These are phyloP conservation scores for Coemansia sp. DNA, from an alignment of 192 early-diverging fungal genomes.

Conservation along the genomic window DNA sequence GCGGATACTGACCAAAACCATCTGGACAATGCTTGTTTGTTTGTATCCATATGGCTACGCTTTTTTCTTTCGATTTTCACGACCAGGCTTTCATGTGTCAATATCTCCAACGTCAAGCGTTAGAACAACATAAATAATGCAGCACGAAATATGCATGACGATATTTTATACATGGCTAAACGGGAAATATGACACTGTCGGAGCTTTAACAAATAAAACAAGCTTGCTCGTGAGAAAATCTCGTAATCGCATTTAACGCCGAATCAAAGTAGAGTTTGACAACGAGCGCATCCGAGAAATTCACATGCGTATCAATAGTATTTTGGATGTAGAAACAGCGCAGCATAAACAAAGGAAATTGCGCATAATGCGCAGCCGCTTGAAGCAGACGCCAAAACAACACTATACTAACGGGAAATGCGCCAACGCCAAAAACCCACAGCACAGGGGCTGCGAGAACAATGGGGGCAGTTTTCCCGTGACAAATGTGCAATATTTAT, in stretches of 20 bases:
- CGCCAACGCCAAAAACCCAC: slow-evolving; percentile 15
- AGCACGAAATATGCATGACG: too few relatives aligned
- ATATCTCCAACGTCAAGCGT: too few relatives aligned
- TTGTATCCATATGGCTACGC: neutral
- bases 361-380: slow-evolving; percentile 1
- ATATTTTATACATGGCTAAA: too few relatives aligned
- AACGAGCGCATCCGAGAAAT: too few relatives aligned
- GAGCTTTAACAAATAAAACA: too few relatives aligned
- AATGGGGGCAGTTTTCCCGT: slow-evolving; percentile 3
- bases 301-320: too few relatives aligned
- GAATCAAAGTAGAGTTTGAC: too few relatives aligned
- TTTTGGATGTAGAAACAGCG: too few relatives aligned
- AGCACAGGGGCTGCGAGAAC: neutral
- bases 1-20: neutral
- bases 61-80: neutral
- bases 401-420: slow-evolving; percentile 14
- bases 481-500: neutral
- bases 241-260: too few relatives aligned
- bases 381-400: neutral
- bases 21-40: neutral
- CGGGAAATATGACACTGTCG: too few relatives aligned
- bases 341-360: neutral
- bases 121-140: too few relatives aligned
- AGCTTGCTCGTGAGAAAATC: too few relatives aligned
- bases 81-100: neutral